A percentile compares a stretch with the other conserved stretches of the same genome.
Evolutionary conservation across 768 basidiomycete species (phyloP).

Genomic region (Pseudohyphozyma bogoriensis): DNA sequence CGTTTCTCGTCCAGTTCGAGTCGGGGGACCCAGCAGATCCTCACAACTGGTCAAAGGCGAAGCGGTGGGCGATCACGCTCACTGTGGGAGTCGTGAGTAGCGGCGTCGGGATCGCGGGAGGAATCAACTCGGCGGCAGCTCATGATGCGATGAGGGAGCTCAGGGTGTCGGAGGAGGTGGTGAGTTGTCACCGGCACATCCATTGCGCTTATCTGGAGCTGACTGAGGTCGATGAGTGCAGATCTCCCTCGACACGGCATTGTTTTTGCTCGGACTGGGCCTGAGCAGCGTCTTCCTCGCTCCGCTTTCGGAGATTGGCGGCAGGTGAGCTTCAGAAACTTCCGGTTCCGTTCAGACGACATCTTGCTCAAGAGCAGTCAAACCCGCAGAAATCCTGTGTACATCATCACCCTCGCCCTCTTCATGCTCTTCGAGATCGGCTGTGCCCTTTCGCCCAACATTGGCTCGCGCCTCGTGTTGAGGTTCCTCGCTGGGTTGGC

Average conservation of each 20-base stretch:
- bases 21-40: background rate
- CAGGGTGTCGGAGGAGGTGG: background rate
- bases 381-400: constrained; percentile 1
- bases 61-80: background rate
- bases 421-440: constrained; percentile 5
- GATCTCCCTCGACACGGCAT: constrained; percentile 3
- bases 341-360: rapidly evolving
- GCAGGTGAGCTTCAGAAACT: background rate
- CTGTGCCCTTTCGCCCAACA: background rate
- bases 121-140: background rate
- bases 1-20: background rate
- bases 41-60: background rate
- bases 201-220: rapidly evolving
- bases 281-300: background rate
- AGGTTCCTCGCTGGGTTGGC: constrained; percentile 7
- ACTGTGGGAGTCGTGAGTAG: background rate
- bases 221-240: background rate
- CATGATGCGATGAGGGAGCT: background rate
- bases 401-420: constrained; percentile 5
- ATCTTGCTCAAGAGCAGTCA: rapidly evolving
- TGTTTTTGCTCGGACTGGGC: constrained; percentile 5
- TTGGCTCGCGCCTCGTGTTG: background rate
- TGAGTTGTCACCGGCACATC: background rate
- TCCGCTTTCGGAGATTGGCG: constrained; percentile 4
- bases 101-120: background rate